Conservation (phyloP, 2,329 filamentous ascomycete genomes). For the Colletotrichum sojae region DNA sequence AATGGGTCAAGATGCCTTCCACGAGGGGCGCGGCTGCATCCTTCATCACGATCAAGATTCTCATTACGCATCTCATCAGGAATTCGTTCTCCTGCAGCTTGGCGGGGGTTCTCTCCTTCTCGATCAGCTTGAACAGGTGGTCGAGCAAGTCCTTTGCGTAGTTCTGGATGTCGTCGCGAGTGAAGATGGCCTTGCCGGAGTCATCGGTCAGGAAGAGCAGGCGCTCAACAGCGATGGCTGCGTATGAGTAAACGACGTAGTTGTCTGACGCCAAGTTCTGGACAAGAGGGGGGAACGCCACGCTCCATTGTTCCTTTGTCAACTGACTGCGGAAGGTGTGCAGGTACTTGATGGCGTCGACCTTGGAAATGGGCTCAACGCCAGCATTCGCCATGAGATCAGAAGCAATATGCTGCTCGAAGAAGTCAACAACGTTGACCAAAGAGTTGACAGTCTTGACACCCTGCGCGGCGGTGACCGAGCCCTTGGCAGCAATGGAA, state of each 20-base stretch:
- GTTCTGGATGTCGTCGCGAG: conserved; percentile 82
- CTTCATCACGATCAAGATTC: conserved; percentile 93
- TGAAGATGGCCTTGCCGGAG: conserved; percentile 82
- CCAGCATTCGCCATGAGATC: conserved; percentile 81
- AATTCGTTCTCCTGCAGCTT: conserved; percentile 99
- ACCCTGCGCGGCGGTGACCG: conserved; percentile 88
- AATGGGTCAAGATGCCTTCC: conserved; percentile 84
- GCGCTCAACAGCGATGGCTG: conserved; percentile 95
- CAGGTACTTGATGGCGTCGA: conserved; percentile 97
- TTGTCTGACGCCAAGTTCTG: conserved; percentile 91
- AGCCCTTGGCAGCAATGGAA: conserved; percentile 92
- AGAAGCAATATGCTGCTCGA: conserved; percentile 91
- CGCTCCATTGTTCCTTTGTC: conserved; percentile 91
- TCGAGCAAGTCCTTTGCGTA: conserved; percentile 88
- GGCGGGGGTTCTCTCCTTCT: conserved; percentile 85
- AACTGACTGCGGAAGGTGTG: conserved; percentile 97
- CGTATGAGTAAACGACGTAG: conserved; percentile 98
- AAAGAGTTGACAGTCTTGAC: conserved; percentile 91
- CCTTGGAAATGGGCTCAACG: conserved; percentile 89
- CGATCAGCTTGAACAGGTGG: conserved; percentile 92
- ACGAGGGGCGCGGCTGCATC: conserved; percentile 82
- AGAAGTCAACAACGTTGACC: conserved; percentile 94
- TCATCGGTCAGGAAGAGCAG: conserved; percentile 87
- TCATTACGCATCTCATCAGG: conserved; percentile 98
- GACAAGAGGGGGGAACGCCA: conserved; percentile 89